Evolutionary conservation across 257 asterid genomes (phyloP).

Genomic region (Solanum pimpinellifolium): DNA sequence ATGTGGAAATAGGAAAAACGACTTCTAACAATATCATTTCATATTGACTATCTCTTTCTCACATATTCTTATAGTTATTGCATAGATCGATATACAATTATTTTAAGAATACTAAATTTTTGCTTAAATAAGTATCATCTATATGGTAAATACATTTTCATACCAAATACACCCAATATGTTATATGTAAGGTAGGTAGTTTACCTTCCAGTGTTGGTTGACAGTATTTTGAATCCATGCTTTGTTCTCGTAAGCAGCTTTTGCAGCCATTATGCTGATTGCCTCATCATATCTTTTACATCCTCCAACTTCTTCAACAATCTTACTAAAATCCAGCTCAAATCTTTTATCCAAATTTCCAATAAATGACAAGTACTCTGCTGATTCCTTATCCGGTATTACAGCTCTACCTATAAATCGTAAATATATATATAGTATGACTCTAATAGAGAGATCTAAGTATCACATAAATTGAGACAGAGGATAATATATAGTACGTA

Average conservation of each 20-base stretch:
- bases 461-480: not conserved
- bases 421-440: not conserved
- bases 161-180: not conserved
- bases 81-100: not conserved
- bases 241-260: constrained; percentile 53
- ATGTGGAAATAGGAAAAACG: too few species aligned
- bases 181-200: not conserved
- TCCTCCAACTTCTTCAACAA: constrained; percentile 16
- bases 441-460: not conserved
- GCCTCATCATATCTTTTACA: constrained; percentile 22
- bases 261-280: constrained; percentile 51
- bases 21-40: not conserved
- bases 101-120: not conserved
- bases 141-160: too few species aligned
- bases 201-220: constrained; percentile 53
- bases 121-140: not conserved
- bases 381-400: constrained; percentile 16
- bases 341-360: constrained; percentile 47
- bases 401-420: constrained; percentile 26
- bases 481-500: too few species aligned
- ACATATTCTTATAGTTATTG: not conserved
- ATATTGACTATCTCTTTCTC: not conserved
- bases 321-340: constrained; percentile 27
- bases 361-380: constrained; percentile 15
- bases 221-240: constrained; percentile 23